phyloP scores from a whole-genome alignment of 23 red algal genomes.

The Gracilaria domingensis region DNA sequence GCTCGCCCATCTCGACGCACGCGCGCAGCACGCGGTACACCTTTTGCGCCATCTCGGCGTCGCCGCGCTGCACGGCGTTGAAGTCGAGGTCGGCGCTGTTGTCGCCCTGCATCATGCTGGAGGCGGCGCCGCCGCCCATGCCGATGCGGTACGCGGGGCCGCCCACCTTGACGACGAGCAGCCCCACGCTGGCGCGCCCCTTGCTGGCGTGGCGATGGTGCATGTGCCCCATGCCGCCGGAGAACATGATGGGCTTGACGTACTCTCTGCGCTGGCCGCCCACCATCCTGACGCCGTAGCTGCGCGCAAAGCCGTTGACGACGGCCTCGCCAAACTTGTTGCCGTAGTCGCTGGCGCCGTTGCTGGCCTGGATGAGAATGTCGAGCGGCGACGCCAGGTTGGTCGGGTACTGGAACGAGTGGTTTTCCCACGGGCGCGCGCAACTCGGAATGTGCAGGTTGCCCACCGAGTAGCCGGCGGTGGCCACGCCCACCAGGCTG shows the following conservation, averaged over 20 bases:
- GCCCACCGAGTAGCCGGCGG: constrained; percentile 95
- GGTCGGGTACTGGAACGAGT: constrained; percentile 84
- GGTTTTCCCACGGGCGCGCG: constrained; percentile 79
- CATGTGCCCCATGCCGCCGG: constrained; percentile 96
- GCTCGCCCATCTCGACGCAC: constrained; percentile 94
- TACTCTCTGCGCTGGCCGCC: constrained; percentile 85
- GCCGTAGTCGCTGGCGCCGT: constrained; percentile 98
- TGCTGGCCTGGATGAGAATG: constrained; percentile 89
- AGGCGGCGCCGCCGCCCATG: constrained; percentile 98
- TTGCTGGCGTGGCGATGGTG: constrained; percentile 89
- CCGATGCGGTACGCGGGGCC: constrained; percentile 99
- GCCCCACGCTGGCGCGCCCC: constrained; percentile 53
- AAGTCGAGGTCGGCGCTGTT: constrained; percentile 96
- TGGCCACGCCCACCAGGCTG: constrained; percentile 84
- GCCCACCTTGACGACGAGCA: constrained; percentile 96
- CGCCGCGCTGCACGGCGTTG: constrained; percentile 98
- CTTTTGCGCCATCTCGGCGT: constrained; percentile 99
- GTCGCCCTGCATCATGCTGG: constrained; percentile 98
- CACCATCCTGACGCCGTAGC: constrained; percentile 76
- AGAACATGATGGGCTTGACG: constrained; percentile 99
- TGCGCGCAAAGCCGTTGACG: constrained; percentile 87
- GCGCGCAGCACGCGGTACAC: constrained; percentile 93
- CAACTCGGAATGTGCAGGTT: constrained; percentile 88
- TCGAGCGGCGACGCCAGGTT: constrained; percentile 85
- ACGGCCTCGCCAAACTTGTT: constrained; percentile 99